Conservation (phyloP, 2,329 filamentous ascomycete genomes). For the Triangularia verruculosa region DNA sequence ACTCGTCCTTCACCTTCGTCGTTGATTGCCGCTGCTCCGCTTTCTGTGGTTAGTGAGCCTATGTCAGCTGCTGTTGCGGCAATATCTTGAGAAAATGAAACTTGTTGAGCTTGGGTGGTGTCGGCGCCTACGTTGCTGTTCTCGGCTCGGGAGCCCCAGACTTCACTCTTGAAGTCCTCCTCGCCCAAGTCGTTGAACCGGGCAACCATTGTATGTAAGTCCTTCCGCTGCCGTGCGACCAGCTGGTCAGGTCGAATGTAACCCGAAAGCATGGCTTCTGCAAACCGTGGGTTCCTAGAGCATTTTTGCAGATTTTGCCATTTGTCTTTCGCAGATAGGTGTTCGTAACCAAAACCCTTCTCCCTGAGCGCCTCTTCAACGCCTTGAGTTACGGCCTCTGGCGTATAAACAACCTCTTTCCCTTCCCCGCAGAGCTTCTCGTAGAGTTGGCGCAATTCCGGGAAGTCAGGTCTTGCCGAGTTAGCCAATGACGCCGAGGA, state of each 20-base stretch:
- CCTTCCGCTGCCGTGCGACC: constrained; percentile 11
- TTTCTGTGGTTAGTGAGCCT: neutral
- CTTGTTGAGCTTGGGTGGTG: constrained; percentile 3
- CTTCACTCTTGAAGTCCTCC: constrained; percentile 16
- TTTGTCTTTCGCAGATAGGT: neutral
- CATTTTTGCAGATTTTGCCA: constrained; percentile 14
- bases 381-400: neutral
- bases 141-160: constrained; percentile 18
- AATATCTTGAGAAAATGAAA: neutral
- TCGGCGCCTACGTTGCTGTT: constrained; percentile 21
- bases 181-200: constrained; percentile 14
- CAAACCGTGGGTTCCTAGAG: constrained; percentile 17
- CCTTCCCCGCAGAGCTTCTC: neutral
- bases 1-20: neutral
- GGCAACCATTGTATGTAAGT: constrained; percentile 16
- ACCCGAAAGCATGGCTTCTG: constrained; percentile 25
- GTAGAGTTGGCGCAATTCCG: neutral
- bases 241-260: constrained; percentile 18
- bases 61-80: neutral
- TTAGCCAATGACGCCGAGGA: neutral
- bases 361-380: neutral
- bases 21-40: neutral
- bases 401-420: neutral
- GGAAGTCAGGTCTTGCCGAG: neutral
- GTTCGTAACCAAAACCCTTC: neutral